Base-by-base conservation (phyloP, 192 early-diverging fungal genomes). In the Geranomyces michiganensis region DNA sequence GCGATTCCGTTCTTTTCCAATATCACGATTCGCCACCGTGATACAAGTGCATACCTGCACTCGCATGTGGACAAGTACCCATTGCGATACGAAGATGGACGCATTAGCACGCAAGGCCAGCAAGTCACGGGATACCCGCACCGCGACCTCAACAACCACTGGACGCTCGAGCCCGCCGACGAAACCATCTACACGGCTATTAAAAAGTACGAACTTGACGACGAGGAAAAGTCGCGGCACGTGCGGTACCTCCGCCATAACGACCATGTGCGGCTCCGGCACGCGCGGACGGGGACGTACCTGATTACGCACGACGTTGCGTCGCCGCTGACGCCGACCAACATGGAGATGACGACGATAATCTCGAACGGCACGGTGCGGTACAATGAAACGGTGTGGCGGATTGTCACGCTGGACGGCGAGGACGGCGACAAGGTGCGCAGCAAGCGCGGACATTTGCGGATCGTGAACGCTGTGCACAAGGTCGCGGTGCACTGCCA, bases 131-230 rank as follows among this genome's bases (percentile, higher is more conserved):
- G 91, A 49, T 94, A 93, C 49, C 87, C 85, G 9, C 87, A 94
- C 67, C 71, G 76, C 51, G 97, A 99, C 76, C 79, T 82, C 33
- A 99, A 99, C 82, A 96, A 96, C 81, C 78, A 85, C 59, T 99
- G 92, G 92, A 78, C 72, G 44, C 78, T 93, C 59, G 77, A 84
- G 58, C 88, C 91, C 2, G 77, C 75, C 22, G 74, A 82, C 62
- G 29, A 67, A 8, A 47, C 21, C 13, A 24, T 66, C 8, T 71
- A 76, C 44, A 70, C 76, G 21, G 32, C 29, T 0, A 66, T 51
- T 9, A 22, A 43, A 0, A 59, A 53, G 32, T 76, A 76, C 59
- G 47, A 53, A n/a, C 65, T 62, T 14, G 70, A 31, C 4, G 77
- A 70, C 14, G 73, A 79, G 58, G 78, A 81, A 62, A 49, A 32